These are phyloP conservation scores for Encephalitozoon cuniculi DNA, from an alignment of 371 early-diverging fungal species.

Conservation along the genomic window DNA sequence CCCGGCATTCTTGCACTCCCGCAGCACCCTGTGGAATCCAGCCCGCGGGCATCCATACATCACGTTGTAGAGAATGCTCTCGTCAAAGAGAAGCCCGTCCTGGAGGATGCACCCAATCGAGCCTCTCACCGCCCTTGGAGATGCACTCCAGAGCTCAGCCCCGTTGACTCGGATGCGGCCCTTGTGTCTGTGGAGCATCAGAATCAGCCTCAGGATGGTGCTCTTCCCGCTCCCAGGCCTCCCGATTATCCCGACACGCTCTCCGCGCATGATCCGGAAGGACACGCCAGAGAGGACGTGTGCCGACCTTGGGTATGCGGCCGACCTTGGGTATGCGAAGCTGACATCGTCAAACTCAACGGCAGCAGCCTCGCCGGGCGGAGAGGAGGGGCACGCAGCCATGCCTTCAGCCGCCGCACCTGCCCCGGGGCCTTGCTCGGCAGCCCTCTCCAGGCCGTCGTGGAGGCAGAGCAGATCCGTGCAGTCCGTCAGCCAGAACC, in stretches of 20 bases:
- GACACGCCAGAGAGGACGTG: constrained; percentile 30
- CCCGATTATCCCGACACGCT: constrained; percentile 67
- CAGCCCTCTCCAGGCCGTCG: not conserved
- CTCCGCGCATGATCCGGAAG: constrained; percentile 49
- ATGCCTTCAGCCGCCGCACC: too few relatives aligned
- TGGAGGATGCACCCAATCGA: constrained; percentile 76
- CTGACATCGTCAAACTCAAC: constrained; percentile 23
- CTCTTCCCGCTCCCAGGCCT: constrained; percentile 57
- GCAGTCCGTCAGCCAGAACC: not conserved
- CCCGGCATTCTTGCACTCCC: constrained; percentile 64
- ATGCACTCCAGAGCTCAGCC: constrained; percentile 69
- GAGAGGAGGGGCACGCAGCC: too few relatives aligned
- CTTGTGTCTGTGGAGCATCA: constrained; percentile 68
- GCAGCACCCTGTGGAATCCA: constrained; percentile 11
- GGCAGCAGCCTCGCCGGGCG: not conserved
- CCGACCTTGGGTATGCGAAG: not conserved
- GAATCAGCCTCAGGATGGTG: constrained; percentile 50
- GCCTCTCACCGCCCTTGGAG: constrained; percentile 65
- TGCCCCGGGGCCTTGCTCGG: too few relatives aligned
- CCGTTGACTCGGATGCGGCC: constrained; percentile 79
- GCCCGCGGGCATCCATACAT: constrained; percentile 62
- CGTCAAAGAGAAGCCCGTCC: constrained; percentile 68
- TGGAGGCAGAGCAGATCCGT: not conserved
- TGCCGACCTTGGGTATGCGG: too few relatives aligned
- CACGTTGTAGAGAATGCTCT: constrained; percentile 71